Base-by-base conservation (phyloP, 495 filamentous ascomycete species). In the Penicillium mononematosum region DNA sequence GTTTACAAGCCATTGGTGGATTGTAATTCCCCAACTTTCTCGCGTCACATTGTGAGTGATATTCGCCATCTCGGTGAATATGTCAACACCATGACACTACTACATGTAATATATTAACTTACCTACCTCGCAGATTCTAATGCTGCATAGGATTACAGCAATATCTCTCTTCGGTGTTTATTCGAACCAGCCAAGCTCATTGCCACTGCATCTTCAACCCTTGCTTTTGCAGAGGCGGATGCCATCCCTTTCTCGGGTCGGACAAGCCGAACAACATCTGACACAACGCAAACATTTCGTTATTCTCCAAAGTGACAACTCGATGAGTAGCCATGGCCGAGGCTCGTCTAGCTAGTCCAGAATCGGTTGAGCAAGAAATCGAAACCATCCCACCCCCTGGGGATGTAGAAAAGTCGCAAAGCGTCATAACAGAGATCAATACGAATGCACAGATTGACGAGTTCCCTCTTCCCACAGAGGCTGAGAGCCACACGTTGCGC, bases 401-500 rank as follows among this genome's bases (percentile, higher is more conserved):
- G 4, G 45, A 47, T n/a, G 25, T 27, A 5, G 27, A 47, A 12
- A 29, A 47, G 16, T 29, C 31, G 1, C 24, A n/a, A 27, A 31
- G 8, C 8, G 2, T 0, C 25, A 24, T 2, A 17, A 16, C 45
- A 3, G 45, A 47, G 10, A 8, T 11, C n/a, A 4, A 24, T 17
- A 20, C 8, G 3, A 31, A 12, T 5, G 1, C 25, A 19, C 32
- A 12, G 3, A 22, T 16, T 34, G 68, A 79, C 42, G 73, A 75
- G 17, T 70, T 76, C 50, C 70, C 79, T 29, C 73, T 74, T 51
- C 84, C 84, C 2, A 85, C 83, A n/a, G 76, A 79, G 22, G 80
- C 85, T 50, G 83, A 88, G 45, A 62, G 72, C 24, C 56, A 61
- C 11, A 81, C 78, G 7, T 70, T 87, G 10, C 83, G 84, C 47